Conservation (phyloP, 441 rosid species). For the Adansonia gregorii region DNA sequence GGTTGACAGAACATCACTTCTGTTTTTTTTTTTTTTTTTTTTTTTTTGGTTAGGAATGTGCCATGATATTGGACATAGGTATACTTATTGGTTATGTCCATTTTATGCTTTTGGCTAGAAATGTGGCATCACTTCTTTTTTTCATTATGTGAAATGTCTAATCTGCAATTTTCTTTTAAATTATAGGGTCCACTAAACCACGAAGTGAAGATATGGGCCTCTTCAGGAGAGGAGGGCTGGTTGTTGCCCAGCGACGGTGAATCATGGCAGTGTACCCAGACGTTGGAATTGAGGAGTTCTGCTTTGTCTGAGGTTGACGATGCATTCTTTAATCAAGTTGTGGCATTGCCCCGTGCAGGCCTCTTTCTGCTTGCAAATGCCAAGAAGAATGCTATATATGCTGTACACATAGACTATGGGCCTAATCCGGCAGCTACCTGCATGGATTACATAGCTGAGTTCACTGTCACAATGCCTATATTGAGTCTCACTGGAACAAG, state of each 20-base stretch:
- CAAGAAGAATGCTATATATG: conserved; percentile 65
- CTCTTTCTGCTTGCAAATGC: conserved; percentile 58
- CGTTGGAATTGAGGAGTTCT: conserved; percentile 52
- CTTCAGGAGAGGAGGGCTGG: conserved; percentile 58
- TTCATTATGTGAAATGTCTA: conserved; percentile 2
- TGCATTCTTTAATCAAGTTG: conserved; percentile 59
- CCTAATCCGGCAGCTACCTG: conserved; percentile 49
- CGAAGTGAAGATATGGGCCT: conserved; percentile 57
- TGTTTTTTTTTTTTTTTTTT: background rate
- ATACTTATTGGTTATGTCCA: background rate
- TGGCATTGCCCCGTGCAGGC: conserved; percentile 55
- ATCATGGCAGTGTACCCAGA: conserved; percentile 56
- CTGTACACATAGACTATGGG: conserved; percentile 55
- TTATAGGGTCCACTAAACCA: conserved; percentile 52
- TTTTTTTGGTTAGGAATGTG: background rate
- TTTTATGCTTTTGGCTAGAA: background rate
- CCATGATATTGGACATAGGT: background rate
- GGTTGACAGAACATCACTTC: background rate
- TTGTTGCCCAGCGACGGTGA: conserved; percentile 57
- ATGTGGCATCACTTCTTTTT: conserved; percentile 11
- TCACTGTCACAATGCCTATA: conserved; percentile 61
- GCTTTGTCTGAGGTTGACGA: conserved; percentile 44
- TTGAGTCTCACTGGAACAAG: conserved; percentile 60
- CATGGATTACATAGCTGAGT: conserved; percentile 59
- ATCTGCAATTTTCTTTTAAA: background rate